Conservation (phyloP, 208 protist genomes). For the Acanthamoeba healyi region DNA sequence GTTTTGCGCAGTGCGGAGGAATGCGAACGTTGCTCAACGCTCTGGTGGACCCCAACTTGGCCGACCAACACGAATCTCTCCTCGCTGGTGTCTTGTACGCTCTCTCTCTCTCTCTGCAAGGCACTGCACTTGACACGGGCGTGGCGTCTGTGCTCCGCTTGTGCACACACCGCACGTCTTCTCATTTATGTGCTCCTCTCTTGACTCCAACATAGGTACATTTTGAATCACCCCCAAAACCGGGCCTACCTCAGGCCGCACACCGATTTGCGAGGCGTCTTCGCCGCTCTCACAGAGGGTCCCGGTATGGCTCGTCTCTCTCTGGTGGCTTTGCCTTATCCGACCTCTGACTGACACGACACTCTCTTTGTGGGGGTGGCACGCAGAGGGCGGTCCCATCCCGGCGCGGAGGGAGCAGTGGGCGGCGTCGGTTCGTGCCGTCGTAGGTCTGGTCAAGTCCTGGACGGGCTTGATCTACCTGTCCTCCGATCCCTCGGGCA, state of each 20-base stretch:
- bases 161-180: not conserved
- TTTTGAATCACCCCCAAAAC: slow-evolving; percentile 48
- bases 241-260: slow-evolving; percentile 42
- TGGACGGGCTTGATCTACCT: slow-evolving; percentile 66
- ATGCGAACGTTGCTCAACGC: slow-evolving; percentile 47
- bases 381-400: slow-evolving; percentile 32
- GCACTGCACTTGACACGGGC: not conserved
- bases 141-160: no score
- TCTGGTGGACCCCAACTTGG: slow-evolving; percentile 20
- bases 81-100: slow-evolving; percentile 4
- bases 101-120: not conserved
- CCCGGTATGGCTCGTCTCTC: not conserved
- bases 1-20: slow-evolving; percentile 14
- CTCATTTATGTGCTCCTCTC: not conserved
- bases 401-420: not conserved
- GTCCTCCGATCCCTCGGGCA: slow-evolving; percentile 1
- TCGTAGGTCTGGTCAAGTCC: slow-evolving; percentile 9
- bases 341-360: not conserved
- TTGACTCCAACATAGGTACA: not conserved
- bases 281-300: slow-evolving; percentile 28
- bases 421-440: slow-evolving; percentile 18
- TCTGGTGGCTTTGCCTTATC: no score
- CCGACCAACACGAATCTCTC: slow-evolving; percentile 49
- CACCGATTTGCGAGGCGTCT: slow-evolving; percentile 26
- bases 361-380: not conserved